Evolutionary conservation across 192 early-diverging fungal genomes (phyloP), one percentile per base, ranked within the genome.

Genomic region (Phycomyces nitens): DNA sequence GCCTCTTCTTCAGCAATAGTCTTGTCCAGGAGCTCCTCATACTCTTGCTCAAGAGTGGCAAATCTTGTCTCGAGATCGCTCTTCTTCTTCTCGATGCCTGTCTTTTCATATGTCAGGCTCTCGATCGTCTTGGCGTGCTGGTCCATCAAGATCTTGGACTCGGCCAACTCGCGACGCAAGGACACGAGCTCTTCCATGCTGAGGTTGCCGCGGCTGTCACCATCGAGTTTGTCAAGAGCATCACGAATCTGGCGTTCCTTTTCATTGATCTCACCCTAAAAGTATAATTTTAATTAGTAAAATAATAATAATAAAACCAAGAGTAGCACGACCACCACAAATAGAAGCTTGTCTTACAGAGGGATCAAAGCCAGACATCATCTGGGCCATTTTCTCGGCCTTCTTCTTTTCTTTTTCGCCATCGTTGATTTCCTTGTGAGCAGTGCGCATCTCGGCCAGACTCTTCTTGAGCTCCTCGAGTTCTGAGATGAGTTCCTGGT

Each of bases 361-460:
- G 47, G 89, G 90, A 62, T 91, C 92, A 52, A 95, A 85, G 58
- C 92, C 86, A 5, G 83, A 86, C 83, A 93, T 88, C 87, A 95
- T 94, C 64, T 90, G 80, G 12, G 86, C 87, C 86, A 95, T 91
- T 78, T 91, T 91, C 64, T 92, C 90, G 54, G 83, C 77, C 77
- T 92, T 92, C 72, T 83, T 80, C 80, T 88, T 86, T 59, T 93
- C 87, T 64, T 89, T 92, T 55, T 92, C 89, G 23, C 83, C 86
- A 47, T 84, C 86, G 20, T 50, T 68, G 56, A 54, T 62, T 55
- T 80, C 76, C 64, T 83, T 83, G 49, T 83, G 81, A 14, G 82
- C 73, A 23, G 68, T 66, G 11, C 77, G 70, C 51, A 86, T 71
- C 65, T 85, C 82, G 50, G 73, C 58, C 26, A 90, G 44, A 55